phyloP scores from a whole-genome alignment of 2,329 filamentous ascomycete species.

The Fusarium incarnatum region DNA sequence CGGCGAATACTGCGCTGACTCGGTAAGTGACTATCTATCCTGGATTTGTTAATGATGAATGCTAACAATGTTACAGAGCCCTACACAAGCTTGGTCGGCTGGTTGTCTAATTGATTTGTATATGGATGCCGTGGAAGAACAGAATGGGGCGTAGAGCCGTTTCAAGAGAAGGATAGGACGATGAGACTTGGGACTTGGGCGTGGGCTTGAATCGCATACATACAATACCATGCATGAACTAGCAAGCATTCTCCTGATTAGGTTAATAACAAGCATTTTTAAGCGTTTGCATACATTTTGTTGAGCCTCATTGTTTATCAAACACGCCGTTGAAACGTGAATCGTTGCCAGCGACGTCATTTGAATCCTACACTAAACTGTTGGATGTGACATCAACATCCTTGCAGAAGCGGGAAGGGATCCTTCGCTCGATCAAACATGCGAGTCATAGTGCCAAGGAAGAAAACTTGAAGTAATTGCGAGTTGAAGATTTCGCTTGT shows the following conservation, averaged over 20 bases:
- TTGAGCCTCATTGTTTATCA: not conserved
- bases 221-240: slow-evolving; percentile 22
- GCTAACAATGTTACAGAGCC: slow-evolving; percentile 68
- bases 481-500: slow-evolving; percentile 9
- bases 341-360: not conserved
- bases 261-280: slow-evolving; percentile 33
- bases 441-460: not conserved
- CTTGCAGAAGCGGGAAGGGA: not conserved
- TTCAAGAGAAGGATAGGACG: slow-evolving; percentile 17
- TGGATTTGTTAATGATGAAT: not conserved
- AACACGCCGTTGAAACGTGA: not conserved
- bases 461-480: not conserved
- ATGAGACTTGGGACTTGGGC: slow-evolving; percentile 16
- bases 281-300: slow-evolving; percentile 9
- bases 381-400: not conserved
- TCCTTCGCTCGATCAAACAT: not conserved
- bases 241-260: slow-evolving; percentile 33
- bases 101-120: slow-evolving; percentile 95
- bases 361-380: not conserved
- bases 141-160: slow-evolving; percentile 45
- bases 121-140: slow-evolving; percentile 81
- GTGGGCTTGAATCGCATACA: slow-evolving; percentile 22
- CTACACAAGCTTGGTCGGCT: slow-evolving; percentile 96
- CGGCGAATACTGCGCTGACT: slow-evolving; percentile 86
- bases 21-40: slow-evolving; percentile 66